Base-by-base conservation (phyloP, 202 grass and related monocot genomes). In the Schoenoplectus tabernaemontani region DNA sequence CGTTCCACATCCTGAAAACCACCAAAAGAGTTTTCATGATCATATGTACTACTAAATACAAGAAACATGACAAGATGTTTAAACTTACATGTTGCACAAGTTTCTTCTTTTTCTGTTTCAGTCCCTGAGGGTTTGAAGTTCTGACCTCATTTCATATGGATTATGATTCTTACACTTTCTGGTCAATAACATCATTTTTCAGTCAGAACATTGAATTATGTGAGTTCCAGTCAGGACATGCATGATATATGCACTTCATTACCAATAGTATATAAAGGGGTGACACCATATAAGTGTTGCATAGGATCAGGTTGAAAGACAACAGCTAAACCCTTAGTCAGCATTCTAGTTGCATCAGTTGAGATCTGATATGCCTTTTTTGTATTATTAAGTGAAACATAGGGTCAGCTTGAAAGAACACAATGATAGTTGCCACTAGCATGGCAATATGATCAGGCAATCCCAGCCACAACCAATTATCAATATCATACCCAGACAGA, bases 1-100 rank as follows among this genome's bases (percentile, higher is more conserved):
- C 66, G 66, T 67, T 93, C 91, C 64, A 94, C 89, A 30, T 90
- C 91, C 94, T 93, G 87, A n/a, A 75, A 76, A 42, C 0, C 28
- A 82, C 1, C 62, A 64, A 19, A 56, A 59, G 34, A 71, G 4
- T 43, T 42, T 47, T 44, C 5, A 78, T 47, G 9, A 41, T 65
- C 13, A 39, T 48, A 47, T 0, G 2, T 7, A 11, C 39, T 28
- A 71, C 20, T 47, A 47, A 10, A 74, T 74, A 53, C 3, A 53
- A 53, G 2, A 22, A 33, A 74, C 13, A 51, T 16, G 1, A 3
- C 4, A 3, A 46, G 33, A 65, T 65, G 62, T n/a, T n/a, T n/a
- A n/a, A n/a, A n/a, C n/a, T n/a, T n/a, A 38, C 38, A 38, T 12
- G 38, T 15, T 26, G 4, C 8, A 4, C 24, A 69, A 46, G 39